phyloP scores from a whole-genome alignment of 2,329 filamentous ascomycete species.

The Delphinella strobiligena region DNA sequence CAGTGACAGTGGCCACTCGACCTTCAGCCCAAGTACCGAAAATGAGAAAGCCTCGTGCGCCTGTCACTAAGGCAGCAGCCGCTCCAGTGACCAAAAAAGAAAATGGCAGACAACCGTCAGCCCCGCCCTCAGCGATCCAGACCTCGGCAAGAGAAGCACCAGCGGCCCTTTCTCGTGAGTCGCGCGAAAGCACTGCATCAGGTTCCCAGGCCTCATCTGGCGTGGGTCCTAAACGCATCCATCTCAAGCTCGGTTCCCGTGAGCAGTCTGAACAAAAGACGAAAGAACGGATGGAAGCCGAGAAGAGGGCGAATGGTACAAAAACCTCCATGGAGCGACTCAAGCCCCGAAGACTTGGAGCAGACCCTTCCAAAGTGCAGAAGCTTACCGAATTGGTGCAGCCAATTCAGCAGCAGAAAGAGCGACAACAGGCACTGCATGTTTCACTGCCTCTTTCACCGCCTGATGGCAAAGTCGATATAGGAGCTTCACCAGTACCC shows the following conservation, averaged over 20 bases:
- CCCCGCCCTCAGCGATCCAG: neutral
- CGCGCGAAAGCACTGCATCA: neutral
- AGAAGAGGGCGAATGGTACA: conserved; percentile 26
- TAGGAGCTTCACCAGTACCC: neutral
- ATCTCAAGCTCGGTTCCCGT: conserved; percentile 44
- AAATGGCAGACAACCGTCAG: neutral
- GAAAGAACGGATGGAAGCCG: conserved; percentile 32
- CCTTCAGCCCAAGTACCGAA: conserved; percentile 2
- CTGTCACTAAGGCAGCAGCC: conserved; percentile 10
- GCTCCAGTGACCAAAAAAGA: neutral
- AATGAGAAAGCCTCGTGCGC: conserved; percentile 17
- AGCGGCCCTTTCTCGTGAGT: neutral
- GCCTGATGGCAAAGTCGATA: neutral
- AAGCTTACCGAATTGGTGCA: neutral
- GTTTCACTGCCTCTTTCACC: too few relatives aligned
- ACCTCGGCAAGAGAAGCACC: neutral
- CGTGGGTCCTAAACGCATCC: conserved; percentile 37
- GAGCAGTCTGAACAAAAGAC: conserved; percentile 41
- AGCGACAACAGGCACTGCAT: neutral
- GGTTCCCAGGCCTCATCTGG: neutral
- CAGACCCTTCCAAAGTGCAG: neutral
- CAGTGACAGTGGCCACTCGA: neutral
- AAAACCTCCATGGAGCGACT: neutral
- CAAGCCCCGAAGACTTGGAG: too few relatives aligned
- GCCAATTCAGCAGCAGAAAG: neutral